Conservation (phyloP, 2,329 filamentous ascomycete genomes). For the Colletotrichum sp. region DNA sequence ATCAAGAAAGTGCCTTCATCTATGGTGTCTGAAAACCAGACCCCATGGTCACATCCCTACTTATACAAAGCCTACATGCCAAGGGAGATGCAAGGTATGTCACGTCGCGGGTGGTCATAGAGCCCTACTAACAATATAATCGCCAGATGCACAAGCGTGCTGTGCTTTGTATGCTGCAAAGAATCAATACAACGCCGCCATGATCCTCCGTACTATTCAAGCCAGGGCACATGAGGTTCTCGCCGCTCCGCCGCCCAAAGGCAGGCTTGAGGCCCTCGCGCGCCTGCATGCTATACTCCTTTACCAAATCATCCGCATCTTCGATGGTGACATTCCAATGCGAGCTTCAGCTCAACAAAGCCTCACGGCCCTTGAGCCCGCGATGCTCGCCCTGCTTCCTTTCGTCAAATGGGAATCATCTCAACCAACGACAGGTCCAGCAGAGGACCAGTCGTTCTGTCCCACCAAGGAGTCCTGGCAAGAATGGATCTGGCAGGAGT, state of each 20-base stretch:
- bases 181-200: constrained; percentile 49
- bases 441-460: constrained; percentile 40
- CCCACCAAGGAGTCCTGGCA: constrained; percentile 51
- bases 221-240: constrained; percentile 48
- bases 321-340: constrained; percentile 44
- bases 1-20: constrained; percentile 52
- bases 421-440: constrained; percentile 10
- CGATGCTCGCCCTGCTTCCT: constrained; percentile 34
- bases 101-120: not conserved
- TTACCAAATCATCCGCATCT: constrained; percentile 51
- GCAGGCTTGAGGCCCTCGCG: constrained; percentile 36
- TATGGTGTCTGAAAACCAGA: constrained; percentile 54
- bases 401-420: constrained; percentile 36
- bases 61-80: constrained; percentile 59
- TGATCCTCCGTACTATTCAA: constrained; percentile 55
- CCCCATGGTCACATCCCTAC: constrained; percentile 58
- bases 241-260: constrained; percentile 33
- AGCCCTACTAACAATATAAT: not conserved
- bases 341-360: constrained; percentile 34
- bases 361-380: constrained; percentile 35
- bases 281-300: constrained; percentile 47
- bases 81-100: constrained; percentile 50
- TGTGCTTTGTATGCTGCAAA: constrained; percentile 59
- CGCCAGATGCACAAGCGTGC: constrained; percentile 53
- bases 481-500: constrained; percentile 59